Base-by-base conservation (phyloP, 805 yeast genomes). In the Teunomyces atbi region DNA sequence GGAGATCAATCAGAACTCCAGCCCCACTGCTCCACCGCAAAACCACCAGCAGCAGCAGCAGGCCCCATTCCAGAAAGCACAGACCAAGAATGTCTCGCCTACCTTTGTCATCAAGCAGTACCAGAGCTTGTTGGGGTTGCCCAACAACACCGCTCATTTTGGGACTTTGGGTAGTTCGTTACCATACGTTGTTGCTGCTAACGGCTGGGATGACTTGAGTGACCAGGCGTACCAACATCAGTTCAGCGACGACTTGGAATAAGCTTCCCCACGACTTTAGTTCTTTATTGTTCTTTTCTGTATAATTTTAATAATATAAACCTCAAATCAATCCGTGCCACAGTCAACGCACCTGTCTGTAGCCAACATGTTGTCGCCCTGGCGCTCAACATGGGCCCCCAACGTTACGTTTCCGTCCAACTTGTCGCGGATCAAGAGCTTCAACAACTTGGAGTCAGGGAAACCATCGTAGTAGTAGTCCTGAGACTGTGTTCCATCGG, bases 381-480 rank as follows among this genome's bases (percentile, higher is more conserved):
- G 39, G 23, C 23, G 13, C 39, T 36, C 39, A 16, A 36, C 23
- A 36, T 36, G 39, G 13, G 28, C 39, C 13, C 39, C 39, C 28
- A 36, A 36, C 39, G 15, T 21, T n/a, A 36, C 27, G 12, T 13
- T 21, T 19, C 39, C 28, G 41, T 70, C 77, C n/a, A 85, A 64
- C 5, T 66, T 57, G 51, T 83, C 79, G 50, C 94, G 65, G 4
- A 89, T 79, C 42, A 77, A 69, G 48, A 82, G 83, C 64, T 90
- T 89, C 52, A 90, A 66, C 12, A 81, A 76, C 60, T 89, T 90
- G 13, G 92, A 81, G 61, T 90, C 96, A 0, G 97, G 97, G 61
- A 89, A 89, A 28, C 96, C 96, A 29, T 81, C 87, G 43, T 79
- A 63, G 35, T 64, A 62, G 54, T 60, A 65, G 3, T 50, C 52